Base-by-base conservation (phyloP, 2,329 filamentous ascomycete species). In the Hymenoscyphus occultus region DNA sequence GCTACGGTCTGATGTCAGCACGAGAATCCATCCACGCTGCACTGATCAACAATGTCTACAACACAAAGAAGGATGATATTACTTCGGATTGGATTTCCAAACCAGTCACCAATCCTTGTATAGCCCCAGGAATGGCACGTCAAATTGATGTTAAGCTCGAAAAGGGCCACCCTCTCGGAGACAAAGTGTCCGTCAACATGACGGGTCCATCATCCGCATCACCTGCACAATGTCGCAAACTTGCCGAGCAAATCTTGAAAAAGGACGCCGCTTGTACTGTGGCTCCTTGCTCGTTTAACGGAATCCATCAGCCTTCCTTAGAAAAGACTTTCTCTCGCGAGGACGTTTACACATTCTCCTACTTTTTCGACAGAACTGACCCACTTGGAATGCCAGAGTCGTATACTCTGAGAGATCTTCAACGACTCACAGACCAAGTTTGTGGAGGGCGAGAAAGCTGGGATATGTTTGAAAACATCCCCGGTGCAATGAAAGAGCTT, bases 301-400 rank as follows among this genome's bases (percentile, higher is more conserved):
- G 95, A 69, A 88, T 99, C 39, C 92, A 99, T 80, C 95, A 99
- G 78, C 95, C 95, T 10, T 89, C 90, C 28, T 84, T 99, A 59
- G 88, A 87, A 71, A 96, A 97, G 83, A 99, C 95, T 0, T 99
- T 99, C 74, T 82, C 91, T 32, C 85, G 84, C 68, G 94, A 98
- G 78, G 93, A 97, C 73, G 87, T 98, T 48, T 99, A 94, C 80
- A 92, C 98, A 72, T 94, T 99, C 80, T 96, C 92, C 39, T 99
- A 96, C 84, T 99, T 99, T 80, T 97, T 90, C 80, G 95, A 99
- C 82, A 93, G 96, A 74, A 96, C 91, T 31, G 86, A 91, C 77
- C 92, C 93, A 4, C 86, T 99, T 12, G 96, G 96, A 71, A 98
- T 99, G 93, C 95, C 96, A n/a, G 93, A 97, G 71, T 93, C 91